Conservation (phyloP, 371 early-diverging fungal species). For the Rhizopus delemar region DNA sequence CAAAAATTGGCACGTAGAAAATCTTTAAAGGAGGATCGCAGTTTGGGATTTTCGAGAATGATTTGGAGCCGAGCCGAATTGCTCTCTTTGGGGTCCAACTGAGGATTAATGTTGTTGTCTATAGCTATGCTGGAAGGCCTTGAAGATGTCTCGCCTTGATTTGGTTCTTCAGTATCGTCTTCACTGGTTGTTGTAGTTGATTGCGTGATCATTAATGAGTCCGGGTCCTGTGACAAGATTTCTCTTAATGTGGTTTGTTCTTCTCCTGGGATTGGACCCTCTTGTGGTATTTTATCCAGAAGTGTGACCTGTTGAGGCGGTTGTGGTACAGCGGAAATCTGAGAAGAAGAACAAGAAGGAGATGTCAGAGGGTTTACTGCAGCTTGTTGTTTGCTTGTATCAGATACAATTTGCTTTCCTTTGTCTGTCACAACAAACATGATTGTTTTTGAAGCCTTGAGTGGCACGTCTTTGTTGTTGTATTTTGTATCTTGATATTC, state of each 20-base stretch:
- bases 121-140: constrained; percentile 18
- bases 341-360: constrained; percentile 1
- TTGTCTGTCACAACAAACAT: constrained; percentile 31
- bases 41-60: constrained; percentile 60
- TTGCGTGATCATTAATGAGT: constrained; percentile 14
- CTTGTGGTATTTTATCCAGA: constrained; percentile 4
- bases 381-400: constrained; percentile 3
- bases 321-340: constrained; percentile 14
- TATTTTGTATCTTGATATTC: constrained; percentile 41
- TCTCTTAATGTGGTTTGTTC: constrained; percentile 22
- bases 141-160: constrained; percentile 2
- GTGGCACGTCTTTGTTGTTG: not conserved
- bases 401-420: constrained; percentile 23
- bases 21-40: constrained; percentile 65
- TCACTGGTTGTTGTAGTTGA: constrained; percentile 10
- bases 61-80: constrained; percentile 58
- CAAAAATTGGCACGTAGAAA: constrained; percentile 69
- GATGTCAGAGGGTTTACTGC: constrained; percentile 4
- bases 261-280: not conserved
- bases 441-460: constrained; percentile 25
- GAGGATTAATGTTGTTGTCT: not conserved
- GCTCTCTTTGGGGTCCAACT: constrained; percentile 45
- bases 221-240: constrained; percentile 22
- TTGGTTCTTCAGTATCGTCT: not conserved
- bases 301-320: not conserved